Base-by-base conservation (phyloP, 345 rosid genomes). In the Chamaenerion angustifolium region DNA sequence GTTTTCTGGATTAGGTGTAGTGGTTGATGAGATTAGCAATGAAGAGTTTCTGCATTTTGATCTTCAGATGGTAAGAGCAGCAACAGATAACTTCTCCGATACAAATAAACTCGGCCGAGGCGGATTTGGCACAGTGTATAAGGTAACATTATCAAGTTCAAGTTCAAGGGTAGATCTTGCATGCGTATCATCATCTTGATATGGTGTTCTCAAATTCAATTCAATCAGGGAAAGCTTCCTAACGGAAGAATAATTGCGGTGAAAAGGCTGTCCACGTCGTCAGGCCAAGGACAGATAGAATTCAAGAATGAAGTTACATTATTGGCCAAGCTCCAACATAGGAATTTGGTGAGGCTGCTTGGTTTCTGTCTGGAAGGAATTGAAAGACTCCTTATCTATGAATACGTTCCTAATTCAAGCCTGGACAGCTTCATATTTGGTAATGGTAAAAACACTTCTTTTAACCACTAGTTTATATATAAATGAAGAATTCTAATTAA, bases 311-410 rank as follows among this genome's bases (percentile, higher is more conserved):
- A 84, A 54, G 76, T 81, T 7, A 43, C 59, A 12, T 61, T 81
- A 16, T 72, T 85, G 14, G 61, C 81, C 0, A 73, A 69, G 54
- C 67, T 85, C 23, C 89, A 77, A 48, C 82, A 81, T 58, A 37
- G 70, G 27, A 81, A 82, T 53, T 61, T 82, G 19, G 85, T 81
- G 46, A 77, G 58, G 19, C 71, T 81, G 41, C 52, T 70, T 2
- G 87, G 89, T 2, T 79, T 76, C 58, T 79, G 87, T 48, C 52
- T 65, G 46, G 69, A 81, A 54, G 62, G 69, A 46, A 81, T 67
- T 25, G 90, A 85, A 46, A 71, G 67, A 44, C 46, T 77, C 58
- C 8, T 81, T 52, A 67, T 77, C 2, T 77, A 81, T 14, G 78
- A 85, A 12, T 77, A 59, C 44, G 31, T 68, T 56, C 63, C 63